phyloP scores from a whole-genome alignment of 2,329 filamentous ascomycete species.

The Fusarium fujikuroi region DNA sequence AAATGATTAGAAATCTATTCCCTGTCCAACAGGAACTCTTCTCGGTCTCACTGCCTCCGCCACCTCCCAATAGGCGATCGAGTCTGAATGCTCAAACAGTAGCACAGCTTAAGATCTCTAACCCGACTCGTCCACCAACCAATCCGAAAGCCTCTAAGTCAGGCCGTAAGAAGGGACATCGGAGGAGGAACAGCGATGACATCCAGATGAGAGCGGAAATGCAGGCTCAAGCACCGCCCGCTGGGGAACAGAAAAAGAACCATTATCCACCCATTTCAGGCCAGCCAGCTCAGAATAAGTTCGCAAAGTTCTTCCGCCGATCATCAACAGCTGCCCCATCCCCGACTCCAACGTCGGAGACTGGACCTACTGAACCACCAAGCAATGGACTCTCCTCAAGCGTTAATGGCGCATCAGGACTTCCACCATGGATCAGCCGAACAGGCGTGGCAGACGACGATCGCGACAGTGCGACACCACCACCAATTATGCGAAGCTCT shows the following conservation, averaged over 20 bases:
- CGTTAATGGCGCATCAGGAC: slow-evolving; percentile 48
- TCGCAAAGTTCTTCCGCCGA: slow-evolving; percentile 64
- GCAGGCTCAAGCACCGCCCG: slow-evolving; percentile 37
- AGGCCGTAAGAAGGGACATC: slow-evolving; percentile 30
- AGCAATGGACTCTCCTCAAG: slow-evolving; percentile 27
- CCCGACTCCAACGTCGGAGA: slow-evolving; percentile 13
- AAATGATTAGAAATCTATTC: slow-evolving; percentile 60
- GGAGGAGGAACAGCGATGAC: slow-evolving; percentile 48
- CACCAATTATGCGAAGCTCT: slow-evolving; percentile 63
- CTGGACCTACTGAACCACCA: slow-evolving; percentile 17
- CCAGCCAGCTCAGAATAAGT: slow-evolving; percentile 56
- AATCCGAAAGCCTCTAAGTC: slow-evolving; percentile 32
- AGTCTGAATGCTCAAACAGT: slow-evolving; percentile 63
- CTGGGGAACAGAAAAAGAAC: slow-evolving; percentile 50
- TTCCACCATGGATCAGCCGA: slow-evolving; percentile 54
- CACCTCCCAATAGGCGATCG: slow-evolving; percentile 63
- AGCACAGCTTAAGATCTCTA: slow-evolving; percentile 29
- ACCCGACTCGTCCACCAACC: slow-evolving; percentile 33
- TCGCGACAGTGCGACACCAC: slow-evolving; percentile 62
- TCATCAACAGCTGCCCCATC: slow-evolving; percentile 53
- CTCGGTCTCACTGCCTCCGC: slow-evolving; percentile 53
- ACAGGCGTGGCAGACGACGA: slow-evolving; percentile 54
- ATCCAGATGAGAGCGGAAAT: slow-evolving; percentile 41
- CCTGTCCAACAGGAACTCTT: slow-evolving; percentile 54
- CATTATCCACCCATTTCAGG: slow-evolving; percentile 63